Conservation (phyloP, 208 protist genomes). For the Angomonas desouzai region DNA sequence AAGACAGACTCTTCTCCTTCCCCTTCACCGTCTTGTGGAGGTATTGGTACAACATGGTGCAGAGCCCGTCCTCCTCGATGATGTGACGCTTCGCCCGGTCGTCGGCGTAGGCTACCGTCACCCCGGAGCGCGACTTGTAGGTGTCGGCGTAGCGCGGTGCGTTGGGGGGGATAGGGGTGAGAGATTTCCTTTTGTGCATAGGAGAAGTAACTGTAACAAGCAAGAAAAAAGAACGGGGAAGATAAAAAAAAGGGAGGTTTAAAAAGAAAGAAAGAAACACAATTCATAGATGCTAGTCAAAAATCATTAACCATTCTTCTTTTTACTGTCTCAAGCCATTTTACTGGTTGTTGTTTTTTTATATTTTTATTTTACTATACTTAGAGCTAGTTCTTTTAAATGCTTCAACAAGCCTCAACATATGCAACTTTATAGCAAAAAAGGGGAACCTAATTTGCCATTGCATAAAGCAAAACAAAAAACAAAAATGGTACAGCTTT, state of each 20-base stretch:
- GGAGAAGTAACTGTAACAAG: not conserved
- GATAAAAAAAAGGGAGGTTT: constrained; percentile 2
- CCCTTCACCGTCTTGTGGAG: constrained; percentile 85
- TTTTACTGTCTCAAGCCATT: constrained; percentile 10
- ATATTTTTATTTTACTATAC: constrained; percentile 12
- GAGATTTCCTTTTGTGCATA: not conserved
- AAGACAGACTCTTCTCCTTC: constrained; percentile 53
- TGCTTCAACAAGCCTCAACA: too few species aligned
- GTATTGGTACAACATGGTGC: constrained; percentile 76
- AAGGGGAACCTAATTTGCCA: too few species aligned
- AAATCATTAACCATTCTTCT: constrained; percentile 5
- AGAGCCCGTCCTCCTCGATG: constrained; percentile 82
- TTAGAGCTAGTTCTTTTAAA: too few species aligned
- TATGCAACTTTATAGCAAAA: too few species aligned
- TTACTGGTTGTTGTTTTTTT: constrained; percentile 12
- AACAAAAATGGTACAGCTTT: constrained; percentile 9
- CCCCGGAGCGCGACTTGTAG: constrained; percentile 55
- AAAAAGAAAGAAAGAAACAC: constrained; percentile 18
- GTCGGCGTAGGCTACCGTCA: constrained; percentile 55
- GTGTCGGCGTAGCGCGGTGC: constrained; percentile 43
- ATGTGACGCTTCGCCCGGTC: constrained; percentile 80
- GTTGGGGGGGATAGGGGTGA: constrained; percentile 28
- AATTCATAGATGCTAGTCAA: too few species aligned
- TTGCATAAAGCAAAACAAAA: constrained; percentile 8
- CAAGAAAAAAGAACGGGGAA: constrained; percentile 7